Evolutionary conservation across 306 rosid species (phyloP).

Genomic region (Albizia julibrissin): DNA sequence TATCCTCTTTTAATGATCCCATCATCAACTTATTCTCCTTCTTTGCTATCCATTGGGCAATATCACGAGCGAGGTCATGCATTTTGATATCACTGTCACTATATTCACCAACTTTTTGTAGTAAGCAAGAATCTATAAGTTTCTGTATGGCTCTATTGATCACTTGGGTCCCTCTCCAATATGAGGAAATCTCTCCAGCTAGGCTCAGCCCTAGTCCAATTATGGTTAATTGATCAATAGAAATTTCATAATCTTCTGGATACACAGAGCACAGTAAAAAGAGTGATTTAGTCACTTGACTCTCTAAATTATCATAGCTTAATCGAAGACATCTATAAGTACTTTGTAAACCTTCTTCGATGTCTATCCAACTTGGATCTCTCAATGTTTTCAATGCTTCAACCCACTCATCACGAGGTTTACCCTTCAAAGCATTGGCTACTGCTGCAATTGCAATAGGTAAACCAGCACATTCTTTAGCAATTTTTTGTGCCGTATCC

Average conservation of each 20-base stretch:
- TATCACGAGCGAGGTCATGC: neutral
- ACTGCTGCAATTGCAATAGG: neutral
- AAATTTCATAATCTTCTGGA: neutral
- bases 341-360: neutral
- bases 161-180: neutral
- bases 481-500: too few species aligned
- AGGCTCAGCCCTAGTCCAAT: neutral
- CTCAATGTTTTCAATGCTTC: neutral
- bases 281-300: neutral
- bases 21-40: neutral
- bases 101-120: neutral
- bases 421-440: neutral
- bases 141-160: neutral
- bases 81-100: neutral
- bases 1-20: neutral
- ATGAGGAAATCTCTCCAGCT: neutral
- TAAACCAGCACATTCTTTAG: neutral
- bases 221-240: neutral
- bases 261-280: neutral
- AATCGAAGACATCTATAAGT: neutral
- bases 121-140: neutral
- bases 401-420: neutral
- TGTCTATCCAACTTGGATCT: neutral
- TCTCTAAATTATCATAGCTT: neutral
- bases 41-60: neutral